Evolutionary conservation across 1,284 basidiomycete genomes (phyloP), one percentile per base, ranked within the genome.

Genomic region (Hymenochaete sp.): DNA sequence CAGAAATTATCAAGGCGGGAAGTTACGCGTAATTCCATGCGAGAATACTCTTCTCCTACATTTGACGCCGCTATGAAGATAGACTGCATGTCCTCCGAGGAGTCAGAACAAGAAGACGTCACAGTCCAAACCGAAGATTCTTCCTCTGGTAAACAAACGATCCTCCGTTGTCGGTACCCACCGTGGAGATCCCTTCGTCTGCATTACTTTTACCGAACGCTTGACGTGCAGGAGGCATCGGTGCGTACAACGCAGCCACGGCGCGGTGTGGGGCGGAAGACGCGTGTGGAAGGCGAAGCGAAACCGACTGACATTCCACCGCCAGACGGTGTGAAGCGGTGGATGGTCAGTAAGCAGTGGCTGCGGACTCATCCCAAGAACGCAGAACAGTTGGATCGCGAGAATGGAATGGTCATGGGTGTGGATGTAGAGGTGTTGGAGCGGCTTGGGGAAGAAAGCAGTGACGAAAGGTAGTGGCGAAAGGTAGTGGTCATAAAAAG

Each of bases 41-140:
- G 61, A 22, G 63, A 57, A 0, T 79, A 81, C 49, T 68, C 75
- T 42, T 73, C 82, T 57, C 63, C 73, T 9, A 67, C 64, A 11
- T 85, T 85, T 55, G 79, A 83, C 53, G 71, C 73, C 13, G 81
- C 82, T 6, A 61, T 85, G 44, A 75, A 80, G 48, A 51, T 74
- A 13, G 83, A 84, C 38, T 86, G 82, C 58, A 83, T 86, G 77
- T 85, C 82, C 13, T 81, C 78, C 24, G 82, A 85, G 52, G 82
- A 85, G 56, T 85, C 82, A 11, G 79, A 78, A 38, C 59, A 62
- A 19, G 64, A 72, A 29, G 72, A 73, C 43, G 77, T 79, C 38
- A 62, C 57, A 1, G 72, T 73, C 3, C 66, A 67, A 39, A 60
- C 47, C 38, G 33, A 44, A 18, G 47, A 25, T 3, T 28, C 39